A percentile compares a stretch with the other conserved stretches of the same genome.
phyloP scores from a whole-genome alignment of 2,329 filamentous ascomycete species.

The Penicillium crustosum region DNA sequence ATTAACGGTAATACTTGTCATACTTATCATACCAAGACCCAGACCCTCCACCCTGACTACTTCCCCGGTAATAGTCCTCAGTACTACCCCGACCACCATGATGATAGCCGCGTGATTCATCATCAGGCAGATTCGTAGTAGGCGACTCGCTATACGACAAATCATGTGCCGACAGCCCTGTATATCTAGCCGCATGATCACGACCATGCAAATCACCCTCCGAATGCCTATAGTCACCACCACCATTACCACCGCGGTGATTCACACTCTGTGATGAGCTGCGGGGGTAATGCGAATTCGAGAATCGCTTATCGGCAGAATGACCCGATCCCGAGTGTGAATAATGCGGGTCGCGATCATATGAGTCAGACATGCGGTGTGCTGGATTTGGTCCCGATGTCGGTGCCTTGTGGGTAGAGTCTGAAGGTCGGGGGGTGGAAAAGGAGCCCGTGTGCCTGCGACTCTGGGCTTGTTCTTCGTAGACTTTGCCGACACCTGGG shows the following conservation, averaged over 20 bases:
- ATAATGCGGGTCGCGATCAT: constrained; percentile 27
- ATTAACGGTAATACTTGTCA: constrained; percentile 20
- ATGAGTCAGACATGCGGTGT: constrained; percentile 60
- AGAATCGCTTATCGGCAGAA: constrained; percentile 9
- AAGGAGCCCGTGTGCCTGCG: constrained; percentile 29
- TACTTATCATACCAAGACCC: constrained; percentile 25
- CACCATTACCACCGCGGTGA: constrained; percentile 2
- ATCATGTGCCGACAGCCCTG: constrained; percentile 23
- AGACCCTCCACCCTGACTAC: constrained; percentile 30
- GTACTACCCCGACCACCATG: constrained; percentile 32
- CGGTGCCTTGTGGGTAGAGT: constrained; percentile 38
- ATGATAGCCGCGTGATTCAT: constrained; percentile 30
- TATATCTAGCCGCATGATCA: constrained; percentile 23
- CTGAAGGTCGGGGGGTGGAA: constrained; percentile 54
- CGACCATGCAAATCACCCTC: constrained; percentile 35
- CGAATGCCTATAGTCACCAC: constrained; percentile 37
- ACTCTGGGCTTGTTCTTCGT: constrained; percentile 41
- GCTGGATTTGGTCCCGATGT: constrained; percentile 51
- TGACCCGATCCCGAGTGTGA: constrained; percentile 18
- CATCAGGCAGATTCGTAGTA: constrained; percentile 23
- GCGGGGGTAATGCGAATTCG: constrained; percentile 22
- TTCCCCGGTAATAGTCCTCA: constrained; percentile 42
- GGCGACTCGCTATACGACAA: constrained; percentile 27
- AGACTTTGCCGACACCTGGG: constrained; percentile 59
- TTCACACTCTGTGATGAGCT: constrained; percentile 36